A percentile compares a stretch with the other conserved stretches of the same genome.
Evolutionary conservation across 495 filamentous ascomycete genomes (phyloP).

Genomic region (Penicillium daleae): DNA sequence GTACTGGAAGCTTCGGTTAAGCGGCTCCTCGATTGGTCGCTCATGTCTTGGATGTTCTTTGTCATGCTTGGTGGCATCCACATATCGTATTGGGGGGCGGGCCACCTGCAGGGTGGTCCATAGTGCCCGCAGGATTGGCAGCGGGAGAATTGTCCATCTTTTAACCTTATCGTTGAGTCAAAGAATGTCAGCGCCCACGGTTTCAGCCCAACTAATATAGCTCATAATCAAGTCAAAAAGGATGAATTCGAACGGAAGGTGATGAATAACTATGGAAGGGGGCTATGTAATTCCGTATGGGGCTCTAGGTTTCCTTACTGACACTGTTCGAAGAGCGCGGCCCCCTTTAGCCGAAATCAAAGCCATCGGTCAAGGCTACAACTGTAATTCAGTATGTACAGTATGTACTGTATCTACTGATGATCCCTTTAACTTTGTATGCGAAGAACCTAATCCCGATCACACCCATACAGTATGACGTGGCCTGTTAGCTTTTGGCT

Average conservation of each 20-base stretch:
- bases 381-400: no score
- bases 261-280: background rate
- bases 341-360: background rate
- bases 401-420: constrained; percentile 1
- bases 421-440: background rate
- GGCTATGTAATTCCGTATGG: background rate
- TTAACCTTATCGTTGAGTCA: constrained; percentile 30
- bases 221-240: background rate
- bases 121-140: constrained; percentile 21
- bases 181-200: constrained; percentile 12
- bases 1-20: constrained; percentile 25
- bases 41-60: constrained; percentile 4
- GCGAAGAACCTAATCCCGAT: background rate
- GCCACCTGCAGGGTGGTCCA: constrained; percentile 25
- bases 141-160: constrained; percentile 19
- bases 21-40: constrained; percentile 15
- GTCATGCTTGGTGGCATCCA: constrained; percentile 6
- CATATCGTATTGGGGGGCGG: constrained; percentile 7
- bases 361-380: background rate
- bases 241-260: background rate
- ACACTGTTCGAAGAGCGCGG: background rate
- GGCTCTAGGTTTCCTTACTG: background rate
- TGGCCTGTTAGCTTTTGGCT: no score
- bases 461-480: no score
- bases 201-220: background rate